A percentile compares a stretch with the other conserved stretches of the same genome.
phyloP scores from a whole-genome alignment of 2,329 filamentous ascomycete genomes.

The Clarireedia hainanense region DNA sequence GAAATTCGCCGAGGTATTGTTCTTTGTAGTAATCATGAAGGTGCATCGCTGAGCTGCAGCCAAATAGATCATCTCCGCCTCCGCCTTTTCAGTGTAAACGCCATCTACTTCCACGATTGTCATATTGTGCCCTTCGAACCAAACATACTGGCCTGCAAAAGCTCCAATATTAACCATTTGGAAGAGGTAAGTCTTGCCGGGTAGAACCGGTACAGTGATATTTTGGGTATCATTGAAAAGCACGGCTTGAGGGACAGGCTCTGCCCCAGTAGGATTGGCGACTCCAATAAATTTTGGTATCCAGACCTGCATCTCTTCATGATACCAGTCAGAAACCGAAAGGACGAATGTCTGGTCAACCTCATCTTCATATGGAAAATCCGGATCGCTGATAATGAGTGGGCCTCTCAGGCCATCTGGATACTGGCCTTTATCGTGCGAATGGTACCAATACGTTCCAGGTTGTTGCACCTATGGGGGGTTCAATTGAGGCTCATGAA shows the following conservation, averaged over 20 bases:
- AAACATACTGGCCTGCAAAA: slow-evolving; percentile 59
- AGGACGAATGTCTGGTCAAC: slow-evolving; percentile 48
- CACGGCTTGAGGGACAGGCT: slow-evolving; percentile 57
- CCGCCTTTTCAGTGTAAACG: slow-evolving; percentile 51
- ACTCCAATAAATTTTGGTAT: slow-evolving; percentile 36
- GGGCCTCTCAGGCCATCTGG: slow-evolving; percentile 51
- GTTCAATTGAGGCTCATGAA: slow-evolving; percentile 26
- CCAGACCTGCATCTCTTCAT: slow-evolving; percentile 44
- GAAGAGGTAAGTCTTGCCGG: slow-evolving; percentile 65
- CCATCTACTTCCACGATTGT: slow-evolving; percentile 67
- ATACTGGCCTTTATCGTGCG: slow-evolving; percentile 46
- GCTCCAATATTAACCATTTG: slow-evolving; percentile 67
- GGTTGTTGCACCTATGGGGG: slow-evolving; percentile 45
- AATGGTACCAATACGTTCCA: slow-evolving; percentile 74
- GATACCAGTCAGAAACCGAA: slow-evolving; percentile 55
- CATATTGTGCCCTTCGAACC: slow-evolving; percentile 61
- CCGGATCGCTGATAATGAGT: slow-evolving; percentile 46
- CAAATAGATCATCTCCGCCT: slow-evolving; percentile 57
- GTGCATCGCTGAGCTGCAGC: slow-evolving; percentile 59
- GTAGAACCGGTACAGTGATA: slow-evolving; percentile 49
- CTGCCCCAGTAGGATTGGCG: slow-evolving; percentile 42
- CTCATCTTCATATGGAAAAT: slow-evolving; percentile 38
- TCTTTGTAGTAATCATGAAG: slow-evolving; percentile 55
- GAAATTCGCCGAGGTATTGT: slow-evolving; percentile 54
- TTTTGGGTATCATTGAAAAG: slow-evolving; percentile 66